Percentiles rank a stretch among this genome's conserved stretches.
Conservation (phyloP, 1,139 yeast species). For the Saccharomyces hybrid region DNA sequence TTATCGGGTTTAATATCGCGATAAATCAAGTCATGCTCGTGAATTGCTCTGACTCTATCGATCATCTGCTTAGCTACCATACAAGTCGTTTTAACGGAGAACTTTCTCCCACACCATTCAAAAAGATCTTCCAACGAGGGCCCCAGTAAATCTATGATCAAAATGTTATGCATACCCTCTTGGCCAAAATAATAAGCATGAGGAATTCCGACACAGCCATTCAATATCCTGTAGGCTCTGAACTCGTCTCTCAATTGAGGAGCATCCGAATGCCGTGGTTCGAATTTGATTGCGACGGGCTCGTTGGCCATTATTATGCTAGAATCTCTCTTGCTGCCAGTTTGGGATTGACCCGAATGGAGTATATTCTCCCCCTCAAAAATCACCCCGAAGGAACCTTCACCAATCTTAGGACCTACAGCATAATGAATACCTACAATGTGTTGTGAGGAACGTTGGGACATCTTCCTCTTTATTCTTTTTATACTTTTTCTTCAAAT, state of each 20-base stretch:
- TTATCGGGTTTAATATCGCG: slow-evolving; percentile 96
- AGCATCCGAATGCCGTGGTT: slow-evolving; percentile 93
- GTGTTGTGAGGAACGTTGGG: slow-evolving; percentile 20
- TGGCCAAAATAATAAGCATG: slow-evolving; percentile 95
- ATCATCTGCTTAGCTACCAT: slow-evolving; percentile 92
- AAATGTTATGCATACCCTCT: slow-evolving; percentile 90
- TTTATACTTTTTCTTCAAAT: slow-evolving; percentile 3
- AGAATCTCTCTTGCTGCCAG: slow-evolving; percentile 3
- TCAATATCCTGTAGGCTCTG: slow-evolving; percentile 80
- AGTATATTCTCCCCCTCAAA: slow-evolving; percentile 89
- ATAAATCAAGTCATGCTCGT: slow-evolving; percentile 82
- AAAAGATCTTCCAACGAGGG: slow-evolving; percentile 93
- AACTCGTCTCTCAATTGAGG: slow-evolving; percentile 96
- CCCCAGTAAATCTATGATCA: slow-evolving; percentile 88
- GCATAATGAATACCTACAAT: slow-evolving; percentile 78
- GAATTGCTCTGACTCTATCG: slow-evolving; percentile 75
- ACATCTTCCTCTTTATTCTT: not conserved
- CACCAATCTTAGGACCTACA: slow-evolving; percentile 94
- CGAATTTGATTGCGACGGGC: slow-evolving; percentile 67
- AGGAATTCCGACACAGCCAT: slow-evolving; percentile 81
- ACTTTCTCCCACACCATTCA: slow-evolving; percentile 96
- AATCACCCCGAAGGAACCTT: slow-evolving; percentile 95
- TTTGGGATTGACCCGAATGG: slow-evolving; percentile 32
- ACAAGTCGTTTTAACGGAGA: slow-evolving; percentile 79
- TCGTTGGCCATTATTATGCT: slow-evolving; percentile 1